Conservation (phyloP, 495 filamentous ascomycete species). For the Xylaria sp. region DNA sequence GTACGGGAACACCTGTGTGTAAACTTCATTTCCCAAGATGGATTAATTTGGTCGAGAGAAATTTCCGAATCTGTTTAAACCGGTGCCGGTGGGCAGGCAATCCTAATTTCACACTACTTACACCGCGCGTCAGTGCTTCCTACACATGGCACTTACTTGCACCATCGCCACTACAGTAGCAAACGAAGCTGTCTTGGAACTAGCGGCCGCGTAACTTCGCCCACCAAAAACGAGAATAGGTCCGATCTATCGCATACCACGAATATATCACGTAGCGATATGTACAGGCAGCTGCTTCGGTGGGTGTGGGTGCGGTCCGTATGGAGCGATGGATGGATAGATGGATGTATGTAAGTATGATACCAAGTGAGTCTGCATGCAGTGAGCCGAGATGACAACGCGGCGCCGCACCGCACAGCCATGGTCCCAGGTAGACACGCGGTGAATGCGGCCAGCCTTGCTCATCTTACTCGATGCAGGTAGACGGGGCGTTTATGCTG, state of each 20-base stretch:
- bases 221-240: background rate
- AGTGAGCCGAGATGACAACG: conserved; percentile 23
- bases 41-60: conserved; percentile 13
- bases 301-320: conserved; percentile 6
- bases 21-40: conserved; percentile 16
- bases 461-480: conserved; percentile 11
- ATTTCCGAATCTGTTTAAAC: conserved; percentile 7
- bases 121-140: background rate
- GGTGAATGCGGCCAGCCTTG: conserved; percentile 12
- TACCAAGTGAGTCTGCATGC: conserved; percentile 21
- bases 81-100: background rate
- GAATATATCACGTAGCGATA: background rate
- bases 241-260: background rate
- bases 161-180: background rate
- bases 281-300: background rate
- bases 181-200: background rate
- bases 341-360: no score
- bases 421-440: conserved; percentile 12
- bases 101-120: background rate
- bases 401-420: conserved; percentile 17
- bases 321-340: conserved; percentile 10
- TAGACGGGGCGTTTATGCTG: background rate
- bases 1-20: background rate
- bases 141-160: background rate
- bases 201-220: conserved; percentile 9